Conservation (phyloP, 2,329 filamentous ascomycete genomes). For the Phyllosticta citrichinensis region DNA sequence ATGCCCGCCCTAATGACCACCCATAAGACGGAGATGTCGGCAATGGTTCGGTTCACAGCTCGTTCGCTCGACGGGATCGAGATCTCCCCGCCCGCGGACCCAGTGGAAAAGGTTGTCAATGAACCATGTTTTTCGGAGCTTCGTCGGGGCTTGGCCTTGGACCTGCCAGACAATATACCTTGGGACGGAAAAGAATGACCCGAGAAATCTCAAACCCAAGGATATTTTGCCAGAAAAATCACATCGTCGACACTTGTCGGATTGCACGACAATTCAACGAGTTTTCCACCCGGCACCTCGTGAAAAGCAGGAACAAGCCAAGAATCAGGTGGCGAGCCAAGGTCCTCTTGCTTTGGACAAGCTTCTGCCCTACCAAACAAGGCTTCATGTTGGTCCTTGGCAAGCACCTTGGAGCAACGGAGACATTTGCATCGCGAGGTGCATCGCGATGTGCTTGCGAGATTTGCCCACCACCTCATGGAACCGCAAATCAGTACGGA, state of each 20-base stretch:
- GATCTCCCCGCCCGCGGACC: background rate
- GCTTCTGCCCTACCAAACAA: background rate
- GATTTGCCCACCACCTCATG: background rate
- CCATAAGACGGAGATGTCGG: background rate
- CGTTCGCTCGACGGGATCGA: background rate
- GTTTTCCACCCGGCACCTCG: too few species aligned
- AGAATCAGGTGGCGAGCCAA: background rate
- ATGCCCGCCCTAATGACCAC: background rate
- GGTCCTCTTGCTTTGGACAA: background rate
- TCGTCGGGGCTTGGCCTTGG: background rate
- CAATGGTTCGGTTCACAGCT: background rate
- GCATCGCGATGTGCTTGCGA: background rate
- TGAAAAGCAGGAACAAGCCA: background rate
- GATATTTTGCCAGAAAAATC: too few species aligned
- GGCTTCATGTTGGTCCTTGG: background rate
- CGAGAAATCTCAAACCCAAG: background rate
- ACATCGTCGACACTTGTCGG: background rate
- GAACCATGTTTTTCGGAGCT: background rate
- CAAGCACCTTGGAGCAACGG: background rate
- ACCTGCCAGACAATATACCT: background rate
- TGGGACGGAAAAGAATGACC: background rate
- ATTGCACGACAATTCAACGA: background rate
- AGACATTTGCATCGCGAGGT: background rate
- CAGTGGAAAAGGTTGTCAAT: background rate
- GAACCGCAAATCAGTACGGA: constrained; percentile 6